Base-by-base conservation (phyloP, 306 rosid genomes). In the Coriaria nepalensis region DNA sequence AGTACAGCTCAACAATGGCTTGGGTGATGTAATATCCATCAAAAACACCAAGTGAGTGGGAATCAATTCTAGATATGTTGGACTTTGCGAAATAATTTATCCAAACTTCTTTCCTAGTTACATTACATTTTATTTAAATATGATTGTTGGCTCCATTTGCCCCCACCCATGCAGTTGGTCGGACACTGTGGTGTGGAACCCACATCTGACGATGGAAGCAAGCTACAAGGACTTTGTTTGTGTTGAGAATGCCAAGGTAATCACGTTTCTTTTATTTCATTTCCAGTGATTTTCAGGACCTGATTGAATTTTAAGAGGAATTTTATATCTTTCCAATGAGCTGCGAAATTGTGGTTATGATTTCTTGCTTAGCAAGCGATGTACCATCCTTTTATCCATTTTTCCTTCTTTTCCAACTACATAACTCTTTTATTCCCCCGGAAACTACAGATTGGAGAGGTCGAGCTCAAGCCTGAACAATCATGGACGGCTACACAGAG, bases 161-260 rank as follows among this genome's bases (percentile, higher is more conserved):
- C 35, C 40, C 58, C 43, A 12, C 48, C 33, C 7, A 41, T 71
- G 78, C 49, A 84, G 97, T 68, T 85, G 97, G 97, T 70, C 85
- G n/a, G 97, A 90, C 59, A 79, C 92, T 34, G 97, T 90, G 50
- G 40, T 90, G 66, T 90, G 97, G 97, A 90, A 90, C 73, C 95
- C 98, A 6, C 52, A 90, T 73, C 80, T 79, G 69, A 69, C 64
- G 52, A 81, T 85, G 95, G 95, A 90, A 69, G 95, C 83, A 13
- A 77, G 92, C 78, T 90, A 79, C 54, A 90, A 64, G 73, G 92
- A 90, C 71, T 90, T 90, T 60, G 94, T 90, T 57, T 90, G 98
- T 42, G 97, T 85, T 50, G 95, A 90, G 77, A 90, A 90, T 72
- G 98, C 98, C 0, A 64, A 90, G 95, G 98, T 90, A 83, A 57